Evolutionary conservation across 106 monocot genomes (phyloP), one percentile per base, ranked within the genome.

Genomic region (Acorus calamus): DNA sequence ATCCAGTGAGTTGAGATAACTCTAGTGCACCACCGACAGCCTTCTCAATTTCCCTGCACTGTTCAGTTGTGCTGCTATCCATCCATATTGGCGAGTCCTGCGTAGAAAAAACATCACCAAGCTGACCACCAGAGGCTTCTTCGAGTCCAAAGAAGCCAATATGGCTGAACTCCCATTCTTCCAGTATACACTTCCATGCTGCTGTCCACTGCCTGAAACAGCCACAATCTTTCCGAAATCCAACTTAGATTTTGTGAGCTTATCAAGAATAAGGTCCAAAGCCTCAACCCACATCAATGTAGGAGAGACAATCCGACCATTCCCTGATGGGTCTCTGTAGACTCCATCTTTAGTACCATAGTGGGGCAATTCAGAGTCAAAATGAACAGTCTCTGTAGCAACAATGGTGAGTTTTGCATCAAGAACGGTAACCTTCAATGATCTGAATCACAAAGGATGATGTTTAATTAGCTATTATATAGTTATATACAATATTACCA

Each of bases 261-360:
- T 96, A 52, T 80, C 82, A 51, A 91, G 83, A 6, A 88, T 11
- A 49, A 85, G 62, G 41, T 91, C 96, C 49, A 96, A 46, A 47
- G 96, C 96, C 43, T 96, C 96, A 2, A 96, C 78, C 96, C 96
- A 96, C 91, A 96, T 96, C 65, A 96, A 66, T 51, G 91, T 96
- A 46, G 96, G 96, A 11, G 96, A 96, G 10, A 91, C 80, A 53
- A 91, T 96, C 58, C 87, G 84, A 4, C 96, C 83, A 62, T 73
- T 71, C 11, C 69, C 85, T 3, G 65, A 42, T 4, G 85, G 61
- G 12, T 91, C 90, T 74, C 91, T 96, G 65, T 91, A 81, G 14
- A 96, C 91, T 3, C 96, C 96, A 83, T 84, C 96, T 65, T 87
- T 79, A 53, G 96, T 96, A 52, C 81, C 80, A 65, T 96, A 96